A percentile compares a stretch with the other conserved stretches of the same genome.
Evolutionary conservation across 805 yeast genomes (phyloP).

Genomic region (Metschnikowia cubensis): DNA sequence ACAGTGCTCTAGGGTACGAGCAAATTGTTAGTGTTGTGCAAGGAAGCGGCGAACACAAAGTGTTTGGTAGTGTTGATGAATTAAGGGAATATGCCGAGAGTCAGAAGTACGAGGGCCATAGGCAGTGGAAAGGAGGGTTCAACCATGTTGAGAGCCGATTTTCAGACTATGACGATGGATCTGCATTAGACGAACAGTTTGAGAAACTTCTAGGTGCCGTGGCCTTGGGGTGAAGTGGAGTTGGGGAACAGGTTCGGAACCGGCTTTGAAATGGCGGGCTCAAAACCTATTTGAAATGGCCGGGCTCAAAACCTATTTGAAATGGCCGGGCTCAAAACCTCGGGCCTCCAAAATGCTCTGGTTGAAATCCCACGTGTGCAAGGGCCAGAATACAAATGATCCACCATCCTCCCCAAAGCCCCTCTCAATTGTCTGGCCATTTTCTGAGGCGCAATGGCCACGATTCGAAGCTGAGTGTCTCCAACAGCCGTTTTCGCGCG

Average conservation of each 20-base stretch:
- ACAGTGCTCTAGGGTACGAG: constrained; percentile 16
- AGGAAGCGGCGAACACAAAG: neutral
- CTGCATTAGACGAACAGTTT: constrained; percentile 19
- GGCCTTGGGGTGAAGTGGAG: neutral
- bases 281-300: too few relatives aligned
- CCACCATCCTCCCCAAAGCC: too few relatives aligned
- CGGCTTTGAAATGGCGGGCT: too few relatives aligned
- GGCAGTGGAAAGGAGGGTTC: constrained; percentile 14
- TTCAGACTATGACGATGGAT: constrained; percentile 6
- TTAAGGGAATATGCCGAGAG: constrained; percentile 9
- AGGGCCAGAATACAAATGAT: too few relatives aligned
- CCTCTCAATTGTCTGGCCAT: neutral
- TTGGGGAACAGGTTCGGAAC: too few relatives aligned
- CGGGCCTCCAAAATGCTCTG: too few relatives aligned
- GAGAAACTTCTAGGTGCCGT: constrained; percentile 14
- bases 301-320: too few relatives aligned
- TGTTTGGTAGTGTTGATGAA: constrained; percentile 9
- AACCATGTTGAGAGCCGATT: constrained; percentile 8
- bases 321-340: too few relatives aligned
- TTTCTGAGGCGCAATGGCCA: neutral
- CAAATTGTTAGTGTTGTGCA: constrained; percentile 15
- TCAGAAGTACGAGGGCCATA: constrained; percentile 12
- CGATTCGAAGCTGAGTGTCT: neutral
- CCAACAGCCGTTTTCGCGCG: constrained; percentile 3
- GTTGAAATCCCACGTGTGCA: too few relatives aligned